Conservation (phyloP, 306 rosid species). For the Cucurbita pepo region DNA sequence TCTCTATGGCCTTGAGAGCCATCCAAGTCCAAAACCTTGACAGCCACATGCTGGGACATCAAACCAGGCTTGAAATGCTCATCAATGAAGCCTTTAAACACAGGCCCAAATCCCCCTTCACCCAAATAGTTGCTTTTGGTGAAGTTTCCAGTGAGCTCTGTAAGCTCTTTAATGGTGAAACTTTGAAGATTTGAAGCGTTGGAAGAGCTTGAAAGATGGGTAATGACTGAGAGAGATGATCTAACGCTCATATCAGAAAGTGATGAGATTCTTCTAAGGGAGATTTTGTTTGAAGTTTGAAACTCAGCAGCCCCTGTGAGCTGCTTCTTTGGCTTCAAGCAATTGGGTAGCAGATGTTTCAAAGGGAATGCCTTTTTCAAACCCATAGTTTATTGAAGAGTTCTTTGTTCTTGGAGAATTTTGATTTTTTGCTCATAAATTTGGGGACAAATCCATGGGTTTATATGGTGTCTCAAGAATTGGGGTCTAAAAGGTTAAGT, state of each 20-base stretch:
- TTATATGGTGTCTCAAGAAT: background rate
- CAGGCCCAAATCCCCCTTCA: slow-evolving; percentile 90
- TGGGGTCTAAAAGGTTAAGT: background rate
- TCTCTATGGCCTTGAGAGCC: slow-evolving; percentile 91
- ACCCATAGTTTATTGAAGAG: slow-evolving; percentile 24
- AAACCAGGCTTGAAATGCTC: slow-evolving; percentile 44
- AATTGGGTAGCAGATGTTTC: slow-evolving; percentile 28
- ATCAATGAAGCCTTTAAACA: slow-evolving; percentile 69
- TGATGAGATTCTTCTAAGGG: slow-evolving; percentile 28
- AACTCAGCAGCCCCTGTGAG: background rate
- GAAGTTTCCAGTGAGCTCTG: slow-evolving; percentile 40
- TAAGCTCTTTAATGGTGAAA: slow-evolving; percentile 54
- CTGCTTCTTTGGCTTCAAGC: slow-evolving; percentile 16
- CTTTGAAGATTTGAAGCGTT: slow-evolving; percentile 65
- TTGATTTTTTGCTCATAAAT: background rate
- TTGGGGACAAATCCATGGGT: background rate
- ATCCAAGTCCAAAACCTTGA: slow-evolving; percentile 63
- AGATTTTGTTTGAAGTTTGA: background rate
- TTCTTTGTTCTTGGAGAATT: background rate
- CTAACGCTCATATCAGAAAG: slow-evolving; percentile 57
- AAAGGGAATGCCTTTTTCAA: slow-evolving; percentile 16
- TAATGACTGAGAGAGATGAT: slow-evolving; percentile 50
- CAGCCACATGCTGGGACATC: slow-evolving; percentile 52
- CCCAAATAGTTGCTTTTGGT: slow-evolving; percentile 46
- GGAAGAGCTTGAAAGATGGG: slow-evolving; percentile 61